Evolutionary conservation across 2,329 filamentous ascomycete species (phyloP).

Genomic region (Aspergillus brasiliensis): DNA sequence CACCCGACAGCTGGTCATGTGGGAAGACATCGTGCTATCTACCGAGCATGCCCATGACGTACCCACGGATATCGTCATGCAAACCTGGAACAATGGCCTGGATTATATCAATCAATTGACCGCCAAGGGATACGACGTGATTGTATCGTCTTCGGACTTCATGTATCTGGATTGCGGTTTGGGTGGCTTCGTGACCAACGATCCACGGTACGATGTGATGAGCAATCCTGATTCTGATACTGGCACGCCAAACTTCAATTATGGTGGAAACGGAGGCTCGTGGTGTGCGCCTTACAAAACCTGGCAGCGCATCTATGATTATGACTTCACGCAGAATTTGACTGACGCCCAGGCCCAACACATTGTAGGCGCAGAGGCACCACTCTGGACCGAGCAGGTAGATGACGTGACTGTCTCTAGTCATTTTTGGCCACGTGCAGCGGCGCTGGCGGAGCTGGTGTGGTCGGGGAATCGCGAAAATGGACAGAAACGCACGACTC

Average conservation of each 20-base stretch:
- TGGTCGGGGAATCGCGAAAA: slow-evolving; percentile 57
- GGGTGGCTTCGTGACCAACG: slow-evolving; percentile 58
- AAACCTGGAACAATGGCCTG: slow-evolving; percentile 58
- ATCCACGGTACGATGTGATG: slow-evolving; percentile 58
- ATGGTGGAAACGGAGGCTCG: slow-evolving; percentile 54
- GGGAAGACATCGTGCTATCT: slow-evolving; percentile 56
- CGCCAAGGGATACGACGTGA: slow-evolving; percentile 54
- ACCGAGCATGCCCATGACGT: slow-evolving; percentile 50
- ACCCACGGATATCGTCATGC: slow-evolving; percentile 55
- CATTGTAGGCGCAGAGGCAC: slow-evolving; percentile 54
- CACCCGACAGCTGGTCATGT: slow-evolving; percentile 59
- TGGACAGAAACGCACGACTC: slow-evolving; percentile 55
- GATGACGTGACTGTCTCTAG: slow-evolving; percentile 55
- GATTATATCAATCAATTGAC: slow-evolving; percentile 56
- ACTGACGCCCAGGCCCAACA: slow-evolving; percentile 51
- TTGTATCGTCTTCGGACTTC: slow-evolving; percentile 60
- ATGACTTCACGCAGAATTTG: slow-evolving; percentile 56
- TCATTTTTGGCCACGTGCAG: slow-evolving; percentile 60
- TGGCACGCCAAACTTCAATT: slow-evolving; percentile 55
- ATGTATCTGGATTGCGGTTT: slow-evolving; percentile 60
- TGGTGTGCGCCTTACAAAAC: slow-evolving; percentile 63
- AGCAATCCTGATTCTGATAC: slow-evolving; percentile 52
- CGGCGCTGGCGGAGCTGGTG: slow-evolving; percentile 57
- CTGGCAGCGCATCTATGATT: slow-evolving; percentile 63
- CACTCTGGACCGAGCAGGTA: slow-evolving; percentile 59